Conservation (phyloP, 108 stramenopile genomes). For the Cylindrotheca fusiformis region DNA sequence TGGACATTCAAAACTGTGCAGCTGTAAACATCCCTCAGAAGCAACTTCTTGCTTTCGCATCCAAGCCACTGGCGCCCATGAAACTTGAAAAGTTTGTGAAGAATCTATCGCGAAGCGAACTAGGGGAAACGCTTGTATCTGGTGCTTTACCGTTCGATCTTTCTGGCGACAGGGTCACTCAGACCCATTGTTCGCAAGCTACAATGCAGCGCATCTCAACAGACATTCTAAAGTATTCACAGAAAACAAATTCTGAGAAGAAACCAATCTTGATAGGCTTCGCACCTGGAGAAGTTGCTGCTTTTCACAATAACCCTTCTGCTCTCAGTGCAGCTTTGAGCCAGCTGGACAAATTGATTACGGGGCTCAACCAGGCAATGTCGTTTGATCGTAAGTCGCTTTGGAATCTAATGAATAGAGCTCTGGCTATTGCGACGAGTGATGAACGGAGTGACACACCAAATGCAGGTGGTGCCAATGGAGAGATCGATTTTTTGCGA, state of each 20-base stretch:
- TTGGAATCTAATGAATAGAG: conserved; percentile 85
- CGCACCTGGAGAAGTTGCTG: conserved; percentile 68
- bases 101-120: conserved; percentile 58
- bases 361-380: conserved; percentile 82
- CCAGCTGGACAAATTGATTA: conserved; percentile 76
- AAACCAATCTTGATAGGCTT: conserved; percentile 83
- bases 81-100: conserved; percentile 80
- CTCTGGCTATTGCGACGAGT: conserved; percentile 85
- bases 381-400: conserved; percentile 88
- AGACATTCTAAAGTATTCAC: conserved; percentile 78
- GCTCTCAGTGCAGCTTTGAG: conserved; percentile 60
- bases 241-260: conserved; percentile 74
- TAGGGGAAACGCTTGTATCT: conserved; percentile 62
- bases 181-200: conserved; percentile 87
- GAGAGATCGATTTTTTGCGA: conserved; percentile 78
- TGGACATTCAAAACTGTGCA: conserved; percentile 88
- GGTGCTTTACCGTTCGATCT: conserved; percentile 80
- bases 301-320: conserved; percentile 67
- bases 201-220: conserved; percentile 79
- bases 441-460: conserved; percentile 86
- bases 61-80: conserved; percentile 83
- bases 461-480: conserved; percentile 46
- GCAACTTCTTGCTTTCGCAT: conserved; percentile 85
- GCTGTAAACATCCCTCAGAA: conserved; percentile 87
- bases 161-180: conserved; percentile 57